Base-by-base conservation (phyloP, 2,329 filamentous ascomycete genomes). In the Monosporascus cannonballus region DNA sequence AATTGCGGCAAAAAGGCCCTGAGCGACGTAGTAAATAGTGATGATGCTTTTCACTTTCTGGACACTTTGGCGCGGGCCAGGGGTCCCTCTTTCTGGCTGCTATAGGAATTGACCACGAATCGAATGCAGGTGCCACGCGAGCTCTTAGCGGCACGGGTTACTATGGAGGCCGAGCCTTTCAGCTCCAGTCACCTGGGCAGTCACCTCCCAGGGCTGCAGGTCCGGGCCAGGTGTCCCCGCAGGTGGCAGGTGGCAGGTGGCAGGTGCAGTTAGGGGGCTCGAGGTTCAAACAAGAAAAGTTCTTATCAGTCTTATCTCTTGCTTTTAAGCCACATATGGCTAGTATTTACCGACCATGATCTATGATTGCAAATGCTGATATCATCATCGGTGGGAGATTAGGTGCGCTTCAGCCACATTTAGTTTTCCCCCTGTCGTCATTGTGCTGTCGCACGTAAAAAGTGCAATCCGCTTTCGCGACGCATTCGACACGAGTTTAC, bases 11-110 rank as follows among this genome's bases (percentile, higher is more conserved):
- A 18, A 41, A 18, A 20, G 38, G 38, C 38, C 34, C 50, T 4
- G 27, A 24, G 25, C 20, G 22, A 37, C 30, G 30, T 34, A 52
- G 52, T 55, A 55, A 58, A 53, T 59, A 24, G 6, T 42, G 39
- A 42, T 2, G 39, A 42, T 42, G 20, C 15, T 45, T 55, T 55
- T 51, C 51, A 56, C 51, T 51, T 54, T 54, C 54, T 54, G 59
- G 55, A 59, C 58, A 61, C 54, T 59, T 64, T 59, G 34, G 41
- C 49, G 47, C 42, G 47, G 42, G 22, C 22, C 39, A 20, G 39
- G 39, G 39, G 6, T 20, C 18, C 15, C 20, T 42, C 18, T 8
- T 42, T 39, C 18, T 39, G 37, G 39, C 39, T 15, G 6, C 39
- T 20, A 1, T 42, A 4, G 18, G 39, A 46, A 22, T 27, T 46